These are phyloP conservation scores for Gymnopilus junonius DNA, from an alignment of 768 basidiomycete genomes.

Conservation along the genomic window DNA sequence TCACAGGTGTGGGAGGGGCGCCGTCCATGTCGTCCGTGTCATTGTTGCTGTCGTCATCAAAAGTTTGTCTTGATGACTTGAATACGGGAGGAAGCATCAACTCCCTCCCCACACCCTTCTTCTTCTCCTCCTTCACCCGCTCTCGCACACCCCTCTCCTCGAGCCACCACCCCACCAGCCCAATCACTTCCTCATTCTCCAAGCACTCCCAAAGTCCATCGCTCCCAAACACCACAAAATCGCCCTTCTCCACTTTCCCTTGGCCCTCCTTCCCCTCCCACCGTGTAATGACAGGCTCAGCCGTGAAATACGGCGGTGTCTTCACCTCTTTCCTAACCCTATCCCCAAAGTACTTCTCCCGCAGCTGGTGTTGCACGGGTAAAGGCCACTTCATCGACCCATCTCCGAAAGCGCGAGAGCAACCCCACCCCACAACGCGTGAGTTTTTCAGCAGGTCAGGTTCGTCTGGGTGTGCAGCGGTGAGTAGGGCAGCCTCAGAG, in stretches of 20 bases:
- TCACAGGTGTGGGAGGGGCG: background rate
- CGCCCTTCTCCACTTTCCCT: constrained; percentile 43
- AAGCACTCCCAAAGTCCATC: constrained; percentile 63
- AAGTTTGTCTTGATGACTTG: background rate
- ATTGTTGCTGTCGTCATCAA: background rate
- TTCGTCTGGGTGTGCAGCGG: constrained; percentile 43
- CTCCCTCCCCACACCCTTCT: background rate
- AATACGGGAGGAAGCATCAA: background rate
- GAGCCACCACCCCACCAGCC: constrained; percentile 35
- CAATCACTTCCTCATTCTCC: constrained; percentile 58
- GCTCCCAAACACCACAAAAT: constrained; percentile 59
- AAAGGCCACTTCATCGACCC: constrained; percentile 44
- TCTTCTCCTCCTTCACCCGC: background rate
- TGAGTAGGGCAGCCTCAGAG: constrained; percentile 40
- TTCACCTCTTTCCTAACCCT: constrained; percentile 32
- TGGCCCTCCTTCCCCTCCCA: constrained; percentile 20
- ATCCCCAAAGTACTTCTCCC: constrained; percentile 35
- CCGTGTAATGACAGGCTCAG: constrained; percentile 54
- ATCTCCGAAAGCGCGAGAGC: constrained; percentile 74
- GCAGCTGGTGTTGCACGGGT: background rate
- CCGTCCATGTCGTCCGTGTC: background rate
- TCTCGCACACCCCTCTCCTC: constrained; percentile 20
- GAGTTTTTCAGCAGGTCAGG: constrained; percentile 36
- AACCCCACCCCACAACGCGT: constrained; percentile 44
- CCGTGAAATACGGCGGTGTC: constrained; percentile 62